Base-by-base conservation (phyloP, 1,284 basidiomycete species). In the Rhodotorula sp. region DNA sequence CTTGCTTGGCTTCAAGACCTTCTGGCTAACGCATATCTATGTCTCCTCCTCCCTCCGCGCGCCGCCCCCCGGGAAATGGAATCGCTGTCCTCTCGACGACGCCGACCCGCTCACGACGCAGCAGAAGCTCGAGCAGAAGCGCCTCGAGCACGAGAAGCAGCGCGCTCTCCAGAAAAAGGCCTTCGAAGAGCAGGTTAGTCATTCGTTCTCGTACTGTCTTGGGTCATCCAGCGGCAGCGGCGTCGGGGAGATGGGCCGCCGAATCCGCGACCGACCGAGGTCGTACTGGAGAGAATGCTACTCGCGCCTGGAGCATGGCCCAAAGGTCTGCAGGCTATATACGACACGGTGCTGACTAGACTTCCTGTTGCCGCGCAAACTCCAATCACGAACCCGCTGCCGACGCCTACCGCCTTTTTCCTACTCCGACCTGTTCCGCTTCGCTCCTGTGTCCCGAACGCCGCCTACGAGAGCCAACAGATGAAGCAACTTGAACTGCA, bases 141-240 rank as follows among this genome's bases (percentile, higher is more conserved):
- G 92, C 78, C 84, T 91, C 76, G 92, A 95, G 81, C 92, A 96
- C 80, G 92, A 95, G 82, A 79, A 90, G 68, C 91, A 93, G 83
- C 91, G 93, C 76, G 84, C 84, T 59, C 82, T 91, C 68, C 93
- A 96, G 81, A 89, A 92, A 79, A 91, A 89, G 82, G 84, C 91
- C 78, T 96, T 97, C 80, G 94, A 95, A 82, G 91, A 94, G 78
- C 92, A 96, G 83, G 95, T 96, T 90, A 88, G 89, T 69, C 18
- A 3, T 16, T 7, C 31, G 5, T 6, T 31, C 4, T 23, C 21
- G 20, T 26, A 23, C 23, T 39, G 47, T 39, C 8, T 20, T 18
- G 21, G 14, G n/a, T 6, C 23, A 21, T 7, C 34, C 12, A 3
- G 29, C 29, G 29, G 29, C 29, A 29, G 16, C 14, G 2, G 2